phyloP scores from a whole-genome alignment of 257 asterid genomes.

The Nicotiana noctiflora region DNA sequence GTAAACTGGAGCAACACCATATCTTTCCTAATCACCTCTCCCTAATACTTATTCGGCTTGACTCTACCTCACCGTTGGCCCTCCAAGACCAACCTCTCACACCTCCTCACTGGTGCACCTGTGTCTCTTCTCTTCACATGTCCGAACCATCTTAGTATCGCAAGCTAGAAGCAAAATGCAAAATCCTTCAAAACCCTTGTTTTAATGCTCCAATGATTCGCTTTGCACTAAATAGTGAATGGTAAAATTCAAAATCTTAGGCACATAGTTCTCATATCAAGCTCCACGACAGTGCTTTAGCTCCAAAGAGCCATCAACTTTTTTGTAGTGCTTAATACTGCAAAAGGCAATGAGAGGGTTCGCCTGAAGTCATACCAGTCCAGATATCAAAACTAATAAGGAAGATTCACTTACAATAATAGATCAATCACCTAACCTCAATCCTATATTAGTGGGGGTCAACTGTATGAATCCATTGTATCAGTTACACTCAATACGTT shows the following conservation, averaged over 20 bases:
- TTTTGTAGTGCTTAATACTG: not conserved
- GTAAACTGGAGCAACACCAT: too few species aligned
- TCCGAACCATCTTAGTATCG: too few species aligned
- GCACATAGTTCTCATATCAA: not conserved
- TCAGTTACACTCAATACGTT: not conserved
- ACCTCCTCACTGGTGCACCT: too few species aligned
- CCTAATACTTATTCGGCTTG: too few species aligned
- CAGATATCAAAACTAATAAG: not conserved
- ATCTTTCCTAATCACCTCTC: too few species aligned
- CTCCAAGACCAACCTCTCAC: too few species aligned
- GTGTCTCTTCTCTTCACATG: too few species aligned
- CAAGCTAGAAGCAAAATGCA: too few species aligned
- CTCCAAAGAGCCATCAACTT: not conserved
- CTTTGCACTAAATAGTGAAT: not conserved
- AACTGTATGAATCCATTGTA: not conserved
- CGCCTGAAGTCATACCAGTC: not conserved
- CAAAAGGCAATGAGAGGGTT: not conserved
- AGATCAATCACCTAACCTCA: not conserved
- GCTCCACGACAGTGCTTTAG: not conserved
- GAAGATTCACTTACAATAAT: not conserved
- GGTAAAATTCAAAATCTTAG: not conserved
- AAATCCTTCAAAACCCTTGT: too few species aligned
- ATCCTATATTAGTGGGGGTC: not conserved
- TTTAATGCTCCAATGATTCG: too few species aligned
- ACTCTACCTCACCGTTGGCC: too few species aligned